Conservation (phyloP, 352 stramenopile genomes). For the Phytophthora crassamura region DNA sequence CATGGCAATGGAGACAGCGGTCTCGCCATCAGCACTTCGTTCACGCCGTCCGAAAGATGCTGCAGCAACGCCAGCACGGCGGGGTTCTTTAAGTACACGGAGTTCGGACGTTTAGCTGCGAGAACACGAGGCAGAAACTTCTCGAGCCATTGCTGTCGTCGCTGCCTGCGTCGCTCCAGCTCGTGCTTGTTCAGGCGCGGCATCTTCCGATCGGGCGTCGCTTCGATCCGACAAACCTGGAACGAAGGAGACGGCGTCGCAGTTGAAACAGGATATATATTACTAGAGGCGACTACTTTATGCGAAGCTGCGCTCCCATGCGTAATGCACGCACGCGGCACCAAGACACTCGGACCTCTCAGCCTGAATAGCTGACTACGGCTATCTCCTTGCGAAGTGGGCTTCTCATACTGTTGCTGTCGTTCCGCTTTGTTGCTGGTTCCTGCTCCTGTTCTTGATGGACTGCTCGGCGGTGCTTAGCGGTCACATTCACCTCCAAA, state of each 20-base stretch:
- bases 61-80: slow-evolving; percentile 49
- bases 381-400: slow-evolving; percentile 41
- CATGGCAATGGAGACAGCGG: slow-evolving; percentile 59
- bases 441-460: too few relatives aligned
- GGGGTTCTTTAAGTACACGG: slow-evolving; percentile 37
- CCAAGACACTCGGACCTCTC: slow-evolving; percentile 28
- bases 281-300: slow-evolving; percentile 32
- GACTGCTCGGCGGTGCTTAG: too few relatives aligned
- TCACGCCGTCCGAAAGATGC: slow-evolving; percentile 58
- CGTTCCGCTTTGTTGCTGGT: too few relatives aligned
- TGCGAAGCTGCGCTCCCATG: slow-evolving; percentile 9
- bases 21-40: slow-evolving; percentile 54
- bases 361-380: slow-evolving; percentile 6
- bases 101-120: slow-evolving; percentile 47
- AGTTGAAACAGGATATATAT: slow-evolving; percentile 42
- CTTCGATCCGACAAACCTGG: slow-evolving; percentile 5
- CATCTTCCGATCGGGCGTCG: slow-evolving; percentile 25
- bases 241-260: too few relatives aligned
- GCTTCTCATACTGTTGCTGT: too few relatives aligned
- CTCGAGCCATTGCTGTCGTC: slow-evolving; percentile 37
- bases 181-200: slow-evolving; percentile 22
- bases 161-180: slow-evolving; percentile 21
- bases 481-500: too few relatives aligned
- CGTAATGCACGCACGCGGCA: slow-evolving; percentile 1
- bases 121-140: slow-evolving; percentile 37